A percentile compares a stretch with the other conserved stretches of the same genome.
Evolutionary conservation across 75 land plant genomes (phyloP).

Genomic region (Chamaecyparis obtusa): DNA sequence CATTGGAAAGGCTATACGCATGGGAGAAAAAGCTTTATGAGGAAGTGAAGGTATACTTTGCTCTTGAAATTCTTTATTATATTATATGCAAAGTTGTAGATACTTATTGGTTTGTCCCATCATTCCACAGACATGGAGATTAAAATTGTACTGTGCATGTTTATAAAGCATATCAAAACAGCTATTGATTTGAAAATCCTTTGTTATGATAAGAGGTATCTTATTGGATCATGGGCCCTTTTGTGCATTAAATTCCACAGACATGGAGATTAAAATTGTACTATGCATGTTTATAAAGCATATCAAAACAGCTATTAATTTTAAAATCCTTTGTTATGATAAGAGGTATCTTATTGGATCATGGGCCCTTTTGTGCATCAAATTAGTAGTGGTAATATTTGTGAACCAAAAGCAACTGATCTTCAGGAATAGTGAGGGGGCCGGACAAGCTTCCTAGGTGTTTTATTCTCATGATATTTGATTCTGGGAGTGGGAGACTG

Average conservation of each 20-base stretch:
- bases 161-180: background rate
- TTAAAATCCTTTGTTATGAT: background rate
- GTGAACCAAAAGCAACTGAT: background rate
- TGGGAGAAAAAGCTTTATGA: slow-evolving; percentile 98
- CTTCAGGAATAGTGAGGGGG: background rate
- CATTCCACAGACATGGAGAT: background rate
- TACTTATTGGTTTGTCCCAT: background rate
- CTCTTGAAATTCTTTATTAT: background rate
- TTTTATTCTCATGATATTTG: background rate
- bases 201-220: background rate
- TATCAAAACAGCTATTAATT: background rate
- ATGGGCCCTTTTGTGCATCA: background rate
- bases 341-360: background rate
- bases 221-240: background rate
- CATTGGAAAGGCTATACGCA: slow-evolving; percentile 80
- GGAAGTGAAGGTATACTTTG: slow-evolving; percentile 77
- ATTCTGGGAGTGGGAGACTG: background rate
- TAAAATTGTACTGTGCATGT: background rate
- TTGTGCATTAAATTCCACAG: background rate
- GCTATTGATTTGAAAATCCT: background rate
- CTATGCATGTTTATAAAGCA: background rate
- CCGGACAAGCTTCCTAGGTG: background rate
- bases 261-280: background rate
- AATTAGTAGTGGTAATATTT: background rate
- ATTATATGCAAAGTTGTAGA: background rate